A percentile compares a stretch with the other conserved stretches of the same genome.
Conservation (phyloP, 2,329 filamentous ascomycete genomes). For the Xylariaceae sp. region DNA sequence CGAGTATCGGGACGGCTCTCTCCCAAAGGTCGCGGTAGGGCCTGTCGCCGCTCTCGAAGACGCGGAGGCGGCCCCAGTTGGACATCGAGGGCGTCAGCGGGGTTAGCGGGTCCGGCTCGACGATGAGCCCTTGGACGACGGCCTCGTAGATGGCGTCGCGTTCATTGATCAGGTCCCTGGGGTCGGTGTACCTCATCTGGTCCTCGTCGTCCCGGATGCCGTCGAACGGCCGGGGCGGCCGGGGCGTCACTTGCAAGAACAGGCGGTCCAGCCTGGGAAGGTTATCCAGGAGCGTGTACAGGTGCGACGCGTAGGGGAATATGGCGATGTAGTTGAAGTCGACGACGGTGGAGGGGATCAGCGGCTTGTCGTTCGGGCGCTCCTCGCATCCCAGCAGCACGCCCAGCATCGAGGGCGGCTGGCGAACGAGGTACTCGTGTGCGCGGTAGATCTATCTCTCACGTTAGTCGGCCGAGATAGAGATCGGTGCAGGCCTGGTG, state of each 20-base stretch:
- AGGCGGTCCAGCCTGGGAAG: slow-evolving; percentile 48
- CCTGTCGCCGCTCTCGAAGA: slow-evolving; percentile 47
- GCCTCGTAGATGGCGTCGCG: slow-evolving; percentile 45
- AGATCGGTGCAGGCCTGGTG: neutral
- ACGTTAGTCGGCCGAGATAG: slow-evolving; percentile 2
- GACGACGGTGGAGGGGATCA: slow-evolving; percentile 39
- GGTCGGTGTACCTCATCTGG: slow-evolving; percentile 36
- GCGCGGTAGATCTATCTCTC: slow-evolving; percentile 49
- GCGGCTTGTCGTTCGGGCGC: slow-evolving; percentile 32
- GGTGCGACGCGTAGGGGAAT: slow-evolving; percentile 61
- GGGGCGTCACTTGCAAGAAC: slow-evolving; percentile 44
- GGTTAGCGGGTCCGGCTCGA: too few species aligned
- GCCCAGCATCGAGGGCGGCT: slow-evolving; percentile 56
- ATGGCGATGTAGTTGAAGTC: slow-evolving; percentile 58
- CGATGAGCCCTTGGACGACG: slow-evolving; percentile 36
- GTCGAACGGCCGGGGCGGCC: slow-evolving; percentile 35
- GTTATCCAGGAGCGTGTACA: slow-evolving; percentile 42
- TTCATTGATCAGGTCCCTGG: slow-evolving; percentile 48
- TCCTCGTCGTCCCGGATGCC: slow-evolving; percentile 31
- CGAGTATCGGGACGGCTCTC: slow-evolving; percentile 35
- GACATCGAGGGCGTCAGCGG: neutral
- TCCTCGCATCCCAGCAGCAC: slow-evolving; percentile 41
- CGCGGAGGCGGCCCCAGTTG: slow-evolving; percentile 40
- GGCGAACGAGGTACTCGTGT: slow-evolving; percentile 65
- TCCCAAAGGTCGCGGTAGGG: slow-evolving; percentile 42